These are phyloP conservation scores for Mrakia frigida DNA, from an alignment of 768 basidiomycete genomes.

Conservation along the genomic window DNA sequence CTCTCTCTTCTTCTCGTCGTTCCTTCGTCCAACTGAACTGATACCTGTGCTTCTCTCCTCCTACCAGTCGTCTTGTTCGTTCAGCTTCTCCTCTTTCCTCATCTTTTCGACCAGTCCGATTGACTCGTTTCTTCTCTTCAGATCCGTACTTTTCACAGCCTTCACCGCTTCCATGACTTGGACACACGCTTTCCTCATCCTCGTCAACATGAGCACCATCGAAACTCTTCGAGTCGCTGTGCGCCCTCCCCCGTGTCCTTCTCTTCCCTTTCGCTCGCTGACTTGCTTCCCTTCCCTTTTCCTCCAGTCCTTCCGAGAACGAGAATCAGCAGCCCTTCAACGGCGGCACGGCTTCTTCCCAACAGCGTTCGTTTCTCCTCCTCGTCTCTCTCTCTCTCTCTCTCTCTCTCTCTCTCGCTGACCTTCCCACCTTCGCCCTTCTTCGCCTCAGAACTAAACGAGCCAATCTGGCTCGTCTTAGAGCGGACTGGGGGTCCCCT, in stretches of 20 bases:
- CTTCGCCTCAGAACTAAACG: background rate
- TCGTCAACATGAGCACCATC: constrained; percentile 27
- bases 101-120: background rate
- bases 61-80: background rate
- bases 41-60: too few relatives aligned
- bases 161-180: background rate
- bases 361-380: background rate
- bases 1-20: background rate
- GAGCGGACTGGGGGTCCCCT: background rate
- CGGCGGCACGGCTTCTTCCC: constrained; percentile 8
- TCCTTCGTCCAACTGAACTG: too few relatives aligned
- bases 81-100: background rate
- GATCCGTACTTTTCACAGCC: constrained; percentile 23
- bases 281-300: background rate
- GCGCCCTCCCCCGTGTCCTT: background rate
- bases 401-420: background rate
- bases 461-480: background rate
- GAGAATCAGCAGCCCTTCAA: background rate
- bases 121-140: background rate
- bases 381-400: background rate
- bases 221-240: constrained; percentile 6
- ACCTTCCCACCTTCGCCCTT: too few relatives aligned
- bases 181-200: constrained; percentile 11
- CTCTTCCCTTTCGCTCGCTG: too few relatives aligned
- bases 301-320: background rate